Evolutionary conservation across 495 filamentous ascomycete species (phyloP).

Genomic region (Penicillium coprophilum): DNA sequence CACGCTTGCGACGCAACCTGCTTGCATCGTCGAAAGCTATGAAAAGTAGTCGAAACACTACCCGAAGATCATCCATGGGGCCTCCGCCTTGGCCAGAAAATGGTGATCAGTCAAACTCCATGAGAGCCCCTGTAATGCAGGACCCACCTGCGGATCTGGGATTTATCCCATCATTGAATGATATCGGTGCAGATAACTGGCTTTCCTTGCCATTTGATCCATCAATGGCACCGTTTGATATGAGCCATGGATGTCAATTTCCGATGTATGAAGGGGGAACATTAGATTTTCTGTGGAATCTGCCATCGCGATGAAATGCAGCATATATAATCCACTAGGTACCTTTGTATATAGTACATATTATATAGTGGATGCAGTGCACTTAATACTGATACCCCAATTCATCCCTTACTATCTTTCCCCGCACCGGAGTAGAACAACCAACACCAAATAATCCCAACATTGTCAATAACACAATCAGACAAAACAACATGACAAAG

Average conservation of each 20-base stretch:
- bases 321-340: neutral
- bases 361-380: too few species aligned
- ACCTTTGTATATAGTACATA: conserved; percentile 4
- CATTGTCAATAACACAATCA: neutral
- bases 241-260: conserved; percentile 44
- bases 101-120: conserved; percentile 22
- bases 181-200: conserved; percentile 51
- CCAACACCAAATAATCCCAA: conserved; percentile 9
- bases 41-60: conserved; percentile 28
- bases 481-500: neutral
- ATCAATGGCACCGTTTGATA: conserved; percentile 54
- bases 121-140: conserved; percentile 29
- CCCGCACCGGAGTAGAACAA: conserved; percentile 5
- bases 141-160: conserved; percentile 33
- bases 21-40: conserved; percentile 37
- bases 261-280: conserved; percentile 51
- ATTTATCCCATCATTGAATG: conserved; percentile 37
- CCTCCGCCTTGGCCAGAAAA: conserved; percentile 32
- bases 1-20: conserved; percentile 44
- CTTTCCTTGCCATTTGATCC: conserved; percentile 54
- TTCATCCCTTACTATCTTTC: conserved; percentile 17
- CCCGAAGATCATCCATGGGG: conserved; percentile 33
- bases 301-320: conserved; percentile 34
- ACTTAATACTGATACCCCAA: neutral
- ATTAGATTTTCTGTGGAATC: conserved; percentile 53